These are phyloP conservation scores for Forsythia viridissima DNA, from an alignment of 257 asterid genomes.

Conservation along the genomic window DNA sequence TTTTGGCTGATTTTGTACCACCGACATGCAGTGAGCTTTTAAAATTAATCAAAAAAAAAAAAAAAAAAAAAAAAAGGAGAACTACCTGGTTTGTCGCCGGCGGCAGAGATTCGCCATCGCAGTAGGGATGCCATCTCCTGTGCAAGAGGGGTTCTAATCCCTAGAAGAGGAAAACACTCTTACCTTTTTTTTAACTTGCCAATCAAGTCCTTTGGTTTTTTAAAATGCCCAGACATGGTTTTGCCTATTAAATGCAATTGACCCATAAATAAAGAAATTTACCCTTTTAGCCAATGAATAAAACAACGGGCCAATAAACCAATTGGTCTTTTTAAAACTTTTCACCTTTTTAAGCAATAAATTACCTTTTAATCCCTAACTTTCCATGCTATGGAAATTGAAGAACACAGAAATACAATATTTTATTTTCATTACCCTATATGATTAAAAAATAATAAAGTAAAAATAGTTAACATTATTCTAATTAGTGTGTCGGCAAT, in stretches of 20 bases:
- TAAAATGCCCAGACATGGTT: too few species aligned
- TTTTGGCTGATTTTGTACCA: neutral
- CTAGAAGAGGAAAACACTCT: neutral
- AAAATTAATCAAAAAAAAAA: neutral
- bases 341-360: neutral
- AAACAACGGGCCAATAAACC: neutral
- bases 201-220: neutral
- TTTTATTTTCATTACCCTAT: too few species aligned
- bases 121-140: neutral
- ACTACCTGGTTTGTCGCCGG: neutral
- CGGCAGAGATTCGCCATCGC: neutral
- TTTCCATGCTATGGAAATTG: too few species aligned
- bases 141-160: neutral
- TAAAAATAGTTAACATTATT: too few species aligned
- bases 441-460: too few species aligned
- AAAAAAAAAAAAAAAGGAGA: neutral
- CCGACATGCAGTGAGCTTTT: neutral
- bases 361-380: neutral
- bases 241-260: neutral
- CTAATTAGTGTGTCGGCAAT: too few species aligned
- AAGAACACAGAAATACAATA: too few species aligned
- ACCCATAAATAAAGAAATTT: too few species aligned
- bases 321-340: neutral
- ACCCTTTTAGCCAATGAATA: neutral
- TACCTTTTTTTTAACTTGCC: neutral